These are phyloP conservation scores for Leishmania major DNA, from an alignment of 208 protist species.

Conservation along the genomic window DNA sequence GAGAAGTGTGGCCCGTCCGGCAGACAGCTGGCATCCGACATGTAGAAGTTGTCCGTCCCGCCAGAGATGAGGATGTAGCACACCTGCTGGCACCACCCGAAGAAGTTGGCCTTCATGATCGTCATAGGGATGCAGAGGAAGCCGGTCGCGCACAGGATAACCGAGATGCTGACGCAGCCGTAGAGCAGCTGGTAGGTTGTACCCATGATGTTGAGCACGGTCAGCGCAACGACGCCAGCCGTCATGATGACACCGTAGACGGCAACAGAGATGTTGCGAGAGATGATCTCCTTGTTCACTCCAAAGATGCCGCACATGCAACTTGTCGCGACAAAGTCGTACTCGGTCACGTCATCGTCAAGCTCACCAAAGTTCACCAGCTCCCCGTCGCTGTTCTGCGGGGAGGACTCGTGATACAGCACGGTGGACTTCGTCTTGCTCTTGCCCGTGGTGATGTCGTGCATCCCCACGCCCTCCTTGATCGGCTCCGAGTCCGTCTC, in stretches of 20 bases:
- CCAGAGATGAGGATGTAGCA: constrained; percentile 49
- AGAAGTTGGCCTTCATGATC: constrained; percentile 50
- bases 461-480: background rate
- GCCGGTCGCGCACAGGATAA: constrained; percentile 32
- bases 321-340: background rate
- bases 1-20: constrained; percentile 57
- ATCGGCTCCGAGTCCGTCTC: constrained; percentile 4
- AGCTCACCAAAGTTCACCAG: background rate
- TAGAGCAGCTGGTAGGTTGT: constrained; percentile 37
- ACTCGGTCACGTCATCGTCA: background rate
- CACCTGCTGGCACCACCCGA: constrained; percentile 38
- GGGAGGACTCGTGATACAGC: constrained; percentile 1
- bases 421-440: background rate
- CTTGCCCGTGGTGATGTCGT: background rate
- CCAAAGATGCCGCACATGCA: constrained; percentile 32
- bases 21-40: constrained; percentile 32
- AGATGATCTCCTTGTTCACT: constrained; percentile 39
- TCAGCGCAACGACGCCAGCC: constrained; percentile 30
- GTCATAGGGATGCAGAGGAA: constrained; percentile 45
- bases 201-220: constrained; percentile 38
- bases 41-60: constrained; percentile 60
- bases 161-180: constrained; percentile 26
- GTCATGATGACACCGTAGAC: constrained; percentile 46
- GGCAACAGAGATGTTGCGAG: constrained; percentile 30
- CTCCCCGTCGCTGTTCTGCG: constrained; percentile 2